phyloP scores from a whole-genome alignment of 345 rosid species.

The Cochlearia excelsa region DNA sequence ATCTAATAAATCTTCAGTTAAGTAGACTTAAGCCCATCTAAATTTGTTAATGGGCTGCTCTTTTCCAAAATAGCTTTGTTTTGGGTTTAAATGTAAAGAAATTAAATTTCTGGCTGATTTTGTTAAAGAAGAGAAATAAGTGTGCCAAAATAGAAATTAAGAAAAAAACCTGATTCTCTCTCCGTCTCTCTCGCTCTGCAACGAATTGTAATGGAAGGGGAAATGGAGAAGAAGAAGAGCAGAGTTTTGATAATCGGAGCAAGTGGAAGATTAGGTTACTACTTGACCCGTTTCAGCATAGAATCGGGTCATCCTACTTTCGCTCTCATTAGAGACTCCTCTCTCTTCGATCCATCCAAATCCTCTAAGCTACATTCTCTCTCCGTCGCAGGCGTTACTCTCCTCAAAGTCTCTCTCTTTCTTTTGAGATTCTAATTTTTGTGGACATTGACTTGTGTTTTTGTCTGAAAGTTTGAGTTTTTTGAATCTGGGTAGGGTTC shows the following conservation, averaged over 20 bases:
- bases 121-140: not conserved
- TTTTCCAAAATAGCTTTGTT: too few species aligned
- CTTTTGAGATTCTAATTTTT: not conserved
- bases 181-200: not conserved
- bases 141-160: not conserved
- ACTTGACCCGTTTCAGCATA: slow-evolving; percentile 52
- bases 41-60: too few species aligned
- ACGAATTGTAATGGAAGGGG: not conserved
- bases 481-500: slow-evolving; percentile 48
- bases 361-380: slow-evolving; percentile 46
- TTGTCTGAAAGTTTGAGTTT: slow-evolving; percentile 3
- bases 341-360: slow-evolving; percentile 47
- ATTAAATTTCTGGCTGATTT: slow-evolving; percentile 28
- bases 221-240: slow-evolving; percentile 45
- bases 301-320: slow-evolving; percentile 55
- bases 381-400: slow-evolving; percentile 48
- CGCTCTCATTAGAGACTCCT: slow-evolving; percentile 51
- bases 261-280: slow-evolving; percentile 62
- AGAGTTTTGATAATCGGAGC: slow-evolving; percentile 68
- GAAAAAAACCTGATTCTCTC: slow-evolving; percentile 4
- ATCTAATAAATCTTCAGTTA: too few species aligned
- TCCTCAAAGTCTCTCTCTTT: slow-evolving; percentile 48
- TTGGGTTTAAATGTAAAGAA: not conserved
- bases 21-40: too few species aligned
- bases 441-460: not conserved